Base-by-base conservation (phyloP, 495 filamentous ascomycete genomes). In the Lasiosphaeris hirsuta region DNA sequence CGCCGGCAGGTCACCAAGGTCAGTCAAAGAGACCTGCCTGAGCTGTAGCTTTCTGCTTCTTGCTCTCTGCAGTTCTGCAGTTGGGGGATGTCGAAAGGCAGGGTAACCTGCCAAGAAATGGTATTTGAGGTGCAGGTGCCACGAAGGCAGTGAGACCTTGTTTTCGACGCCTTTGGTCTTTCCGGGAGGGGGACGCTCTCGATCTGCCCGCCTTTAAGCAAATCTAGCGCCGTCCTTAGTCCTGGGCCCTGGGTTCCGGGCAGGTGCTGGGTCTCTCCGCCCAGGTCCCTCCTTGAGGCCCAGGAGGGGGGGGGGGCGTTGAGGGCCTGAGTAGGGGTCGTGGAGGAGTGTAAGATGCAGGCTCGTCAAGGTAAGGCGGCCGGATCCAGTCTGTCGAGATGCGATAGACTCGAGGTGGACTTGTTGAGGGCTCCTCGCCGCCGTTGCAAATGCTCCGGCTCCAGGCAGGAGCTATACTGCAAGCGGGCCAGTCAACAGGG, bases 391-490 rank as follows among this genome's bases (percentile, higher is more conserved):
- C 14, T 13, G 43, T 19, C 13, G 43, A 23, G 43, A 23, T 17
- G 30, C 15, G 15, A 45, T 19, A 45, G 42, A 41, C 3, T 11
- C 38, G 14, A 2, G 38, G 11, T 17, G 43, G 43, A 17, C 30
- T 11, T 18, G 43, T 18, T 17, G 30, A 3, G 43, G 43, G 14
- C 41, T 18, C n/a, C 8, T 10, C 35, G 15, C 36, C 17, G 49
- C 39, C 61, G 57, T 57, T 54, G 42, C 48, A 63, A 63, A 63
- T 57, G 61, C 61, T 63, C 61, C 61, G 61, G 61, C 15, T 23
- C 23, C 52, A 39, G 38, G 37, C 23, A 18, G 23, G 34, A 34
- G 17, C 51, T 47, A 48, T 14, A 34, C 45, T 41, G 33, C 45
- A 49, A 30, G 41, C 13, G 51, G 52, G 46, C 56, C 36, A 56